phyloP scores from a whole-genome alignment of 306 rosid species.

The Inga oerstediana region DNA sequence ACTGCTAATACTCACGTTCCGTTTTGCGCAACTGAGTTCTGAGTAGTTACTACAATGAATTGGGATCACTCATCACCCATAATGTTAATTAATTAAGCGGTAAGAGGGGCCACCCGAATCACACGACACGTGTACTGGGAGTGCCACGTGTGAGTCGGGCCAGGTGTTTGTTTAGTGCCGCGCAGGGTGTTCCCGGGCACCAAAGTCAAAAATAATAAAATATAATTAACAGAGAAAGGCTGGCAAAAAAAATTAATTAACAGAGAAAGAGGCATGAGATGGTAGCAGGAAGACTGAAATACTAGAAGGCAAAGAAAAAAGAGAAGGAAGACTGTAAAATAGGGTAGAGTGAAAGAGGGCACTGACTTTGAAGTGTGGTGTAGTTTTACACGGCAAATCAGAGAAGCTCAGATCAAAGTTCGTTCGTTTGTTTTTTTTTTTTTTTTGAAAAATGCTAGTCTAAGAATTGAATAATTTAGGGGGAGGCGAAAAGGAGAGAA shows the following conservation, averaged over 20 bases:
- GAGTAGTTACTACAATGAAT: background rate
- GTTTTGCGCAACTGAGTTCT: background rate
- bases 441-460: too few species aligned
- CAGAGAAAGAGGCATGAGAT: too few species aligned
- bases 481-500: background rate
- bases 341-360: conserved; percentile 19
- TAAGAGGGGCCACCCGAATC: conserved; percentile 17
- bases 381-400: background rate
- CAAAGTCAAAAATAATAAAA: conserved; percentile 32
- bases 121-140: conserved; percentile 37
- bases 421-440: too few species aligned
- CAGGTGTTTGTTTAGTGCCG: conserved; percentile 13
- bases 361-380: conserved; percentile 44
- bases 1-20: background rate
- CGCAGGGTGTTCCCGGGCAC: background rate
- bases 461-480: background rate
- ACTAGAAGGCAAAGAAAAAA: too few species aligned
- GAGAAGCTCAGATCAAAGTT: background rate
- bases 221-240: background rate
- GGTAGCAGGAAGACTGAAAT: background rate
- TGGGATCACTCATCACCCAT: background rate
- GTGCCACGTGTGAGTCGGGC: conserved; percentile 31
- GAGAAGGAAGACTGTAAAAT: background rate
- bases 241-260: too few species aligned
- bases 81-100: conserved; percentile 37